Evolutionary conservation across 805 yeast species (phyloP).

Genomic region (Kazachstania psychrophila): DNA sequence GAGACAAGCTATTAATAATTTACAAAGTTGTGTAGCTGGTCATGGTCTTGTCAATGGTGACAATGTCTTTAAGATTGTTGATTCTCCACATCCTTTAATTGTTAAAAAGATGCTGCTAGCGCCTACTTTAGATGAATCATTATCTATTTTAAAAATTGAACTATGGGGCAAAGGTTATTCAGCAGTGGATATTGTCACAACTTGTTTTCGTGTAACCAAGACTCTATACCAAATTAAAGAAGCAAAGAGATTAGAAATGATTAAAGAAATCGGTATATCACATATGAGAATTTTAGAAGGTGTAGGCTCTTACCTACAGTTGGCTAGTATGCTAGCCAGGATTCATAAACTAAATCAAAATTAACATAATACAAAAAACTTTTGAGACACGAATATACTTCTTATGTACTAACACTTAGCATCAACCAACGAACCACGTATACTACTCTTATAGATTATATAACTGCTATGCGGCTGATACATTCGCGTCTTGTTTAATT

Average conservation of each 20-base stretch:
- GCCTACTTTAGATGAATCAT: conserved; percentile 52
- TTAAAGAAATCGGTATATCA: conserved; percentile 79
- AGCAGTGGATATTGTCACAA: conserved; percentile 85
- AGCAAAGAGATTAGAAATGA: conserved; percentile 58
- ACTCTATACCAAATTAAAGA: conserved; percentile 62
- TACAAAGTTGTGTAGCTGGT: conserved; percentile 91
- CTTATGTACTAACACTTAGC: too few species aligned
- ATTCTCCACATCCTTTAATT: conserved; percentile 88
- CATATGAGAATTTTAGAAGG: conserved; percentile 94
- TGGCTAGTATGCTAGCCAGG: conserved; percentile 73
- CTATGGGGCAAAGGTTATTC: conserved; percentile 89
- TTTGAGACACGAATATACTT: too few species aligned
- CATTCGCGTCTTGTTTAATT: too few species aligned
- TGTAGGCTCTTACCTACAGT: conserved; percentile 75
- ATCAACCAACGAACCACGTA: too few species aligned
- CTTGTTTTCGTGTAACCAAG: conserved; percentile 82
- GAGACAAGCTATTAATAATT: conserved; percentile 94
- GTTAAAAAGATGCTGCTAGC: conserved; percentile 60
- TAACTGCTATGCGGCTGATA: too few species aligned
- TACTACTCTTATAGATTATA: too few species aligned
- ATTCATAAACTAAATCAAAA: conserved; percentile 21
- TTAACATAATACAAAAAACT: neutral
- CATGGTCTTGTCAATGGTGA: conserved; percentile 84
- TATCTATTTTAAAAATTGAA: conserved; percentile 47
- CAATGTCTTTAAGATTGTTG: conserved; percentile 91